A percentile compares a stretch with the other conserved stretches of the same genome.
phyloP scores from a whole-genome alignment of 202 grass and related monocot species.

The Zizania palustris region DNA sequence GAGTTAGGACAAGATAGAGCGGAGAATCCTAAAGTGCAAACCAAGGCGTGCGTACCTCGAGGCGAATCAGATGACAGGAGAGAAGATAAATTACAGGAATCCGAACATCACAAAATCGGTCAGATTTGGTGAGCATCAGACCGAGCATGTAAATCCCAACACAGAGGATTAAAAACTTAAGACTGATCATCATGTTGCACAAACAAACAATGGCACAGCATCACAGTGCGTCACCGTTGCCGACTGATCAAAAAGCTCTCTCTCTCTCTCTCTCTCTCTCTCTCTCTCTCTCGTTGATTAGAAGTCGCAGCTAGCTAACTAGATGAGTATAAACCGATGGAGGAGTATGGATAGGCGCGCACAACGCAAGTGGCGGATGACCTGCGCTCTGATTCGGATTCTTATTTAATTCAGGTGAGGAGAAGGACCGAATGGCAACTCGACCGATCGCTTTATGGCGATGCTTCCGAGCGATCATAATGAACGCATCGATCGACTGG shows the following conservation, averaged over 20 bases:
- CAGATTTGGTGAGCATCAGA: not conserved
- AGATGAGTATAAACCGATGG: not conserved
- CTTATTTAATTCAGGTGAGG: not conserved
- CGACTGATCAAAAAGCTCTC: not conserved
- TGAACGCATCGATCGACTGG: not conserved
- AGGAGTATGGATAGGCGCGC: conserved; percentile 6
- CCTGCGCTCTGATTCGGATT: not conserved
- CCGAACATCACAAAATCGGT: not conserved
- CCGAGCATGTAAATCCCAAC: not conserved
- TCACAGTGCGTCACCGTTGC: too few species aligned
- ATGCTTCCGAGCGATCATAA: not conserved
- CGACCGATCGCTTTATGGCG: not conserved
- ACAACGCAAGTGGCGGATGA: conserved; percentile 36
- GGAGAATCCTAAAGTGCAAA: too few species aligned
- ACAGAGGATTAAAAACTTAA: not conserved
- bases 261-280: not conserved
- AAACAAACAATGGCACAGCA: not conserved
- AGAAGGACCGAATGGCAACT: conserved; percentile 26
- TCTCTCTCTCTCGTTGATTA: not conserved
- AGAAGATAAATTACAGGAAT: not conserved
- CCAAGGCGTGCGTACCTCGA: not conserved
- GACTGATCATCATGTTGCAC: not conserved
- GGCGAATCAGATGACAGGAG: not conserved
- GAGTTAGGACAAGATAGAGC: too few species aligned
- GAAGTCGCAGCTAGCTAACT: not conserved